Conservation (phyloP, 2,329 filamentous ascomycete genomes). For the Exserohilum turcica region DNA sequence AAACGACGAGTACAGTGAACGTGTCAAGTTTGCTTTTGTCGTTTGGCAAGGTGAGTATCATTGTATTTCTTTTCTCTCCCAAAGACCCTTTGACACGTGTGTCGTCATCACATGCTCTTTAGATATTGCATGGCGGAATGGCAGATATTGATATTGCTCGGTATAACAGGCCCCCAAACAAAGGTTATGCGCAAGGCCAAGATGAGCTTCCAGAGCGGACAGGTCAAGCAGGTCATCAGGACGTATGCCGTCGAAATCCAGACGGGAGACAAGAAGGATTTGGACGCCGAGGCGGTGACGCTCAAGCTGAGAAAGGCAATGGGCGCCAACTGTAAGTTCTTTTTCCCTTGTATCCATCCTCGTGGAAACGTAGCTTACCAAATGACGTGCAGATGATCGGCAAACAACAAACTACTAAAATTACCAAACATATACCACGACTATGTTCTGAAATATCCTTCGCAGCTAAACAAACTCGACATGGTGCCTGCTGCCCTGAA, state of each 20-base stretch:
- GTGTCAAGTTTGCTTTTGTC: conserved; percentile 70
- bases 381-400: conserved; percentile 22
- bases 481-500: neutral
- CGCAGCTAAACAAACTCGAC: neutral
- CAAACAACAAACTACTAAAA: conserved; percentile 28
- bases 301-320: conserved; percentile 67
- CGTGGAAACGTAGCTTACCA: neutral
- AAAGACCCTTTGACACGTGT: neutral
- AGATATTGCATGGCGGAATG: neutral
- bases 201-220: conserved; percentile 69
- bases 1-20: conserved; percentile 71
- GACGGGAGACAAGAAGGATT: conserved; percentile 63
- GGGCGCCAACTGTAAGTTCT: conserved; percentile 69
- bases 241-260: conserved; percentile 71
- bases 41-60: conserved; percentile 67
- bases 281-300: conserved; percentile 67
- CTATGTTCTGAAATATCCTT: neutral
- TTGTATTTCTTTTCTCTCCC: neutral
- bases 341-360: neutral
- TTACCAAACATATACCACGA: neutral
- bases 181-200: conserved; percentile 73
- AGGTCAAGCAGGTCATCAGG: conserved; percentile 66
- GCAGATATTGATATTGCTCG: neutral
- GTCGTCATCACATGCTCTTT: neutral
- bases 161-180: conserved; percentile 49